Evolutionary conservation across 176 grass and related monocot genomes (phyloP), one percentile per base, ranked within the genome.

Genomic region (Pharus latifolius): DNA sequence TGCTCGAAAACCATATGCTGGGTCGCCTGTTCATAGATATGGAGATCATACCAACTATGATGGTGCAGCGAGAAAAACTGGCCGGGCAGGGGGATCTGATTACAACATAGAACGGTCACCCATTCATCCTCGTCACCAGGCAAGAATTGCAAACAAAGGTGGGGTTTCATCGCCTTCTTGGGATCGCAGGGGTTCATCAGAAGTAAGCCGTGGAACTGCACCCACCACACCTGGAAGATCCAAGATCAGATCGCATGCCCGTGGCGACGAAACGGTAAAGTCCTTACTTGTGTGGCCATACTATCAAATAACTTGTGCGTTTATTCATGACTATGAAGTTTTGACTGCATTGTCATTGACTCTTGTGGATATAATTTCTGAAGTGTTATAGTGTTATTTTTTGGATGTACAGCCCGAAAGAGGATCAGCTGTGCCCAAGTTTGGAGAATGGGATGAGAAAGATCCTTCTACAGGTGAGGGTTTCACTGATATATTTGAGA

Each of bases 371-470:
- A 27, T 44, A 48, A n/a, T 74, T 82, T 52, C 55, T 78, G 9
- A 84, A 67, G 52, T 28, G 3, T 44, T 47, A 10, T 64, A 3
- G 13, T 65, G 7, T 56, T 53, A 17, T 47, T 66, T 44, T 72
- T 28, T 82, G 23, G 17, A 20, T 18, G 9, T 60, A 60, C 75
- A 96, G 88, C 83, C 77, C 52, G 88, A 92, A n/a, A 92, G 69
- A 69, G 85, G 85, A 56, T 89, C 88, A 35, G 72, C 82, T 19
- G 76, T 96, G 70, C 92, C 92, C 0, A 96, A 96, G 76, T 96
- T 96, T 65, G 92, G 92, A 47, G 92, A 89, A 55, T 96, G 92
- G 92, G 77, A 92, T 45, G 85, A 92, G 76, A 96, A 86, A 16
- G 83, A 85, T 61, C 85, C 92, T 45, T 92, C 88, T 6, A 79